Conservation (phyloP, 2,329 filamentous ascomycete genomes). For the Verticillium albo-atrum region DNA sequence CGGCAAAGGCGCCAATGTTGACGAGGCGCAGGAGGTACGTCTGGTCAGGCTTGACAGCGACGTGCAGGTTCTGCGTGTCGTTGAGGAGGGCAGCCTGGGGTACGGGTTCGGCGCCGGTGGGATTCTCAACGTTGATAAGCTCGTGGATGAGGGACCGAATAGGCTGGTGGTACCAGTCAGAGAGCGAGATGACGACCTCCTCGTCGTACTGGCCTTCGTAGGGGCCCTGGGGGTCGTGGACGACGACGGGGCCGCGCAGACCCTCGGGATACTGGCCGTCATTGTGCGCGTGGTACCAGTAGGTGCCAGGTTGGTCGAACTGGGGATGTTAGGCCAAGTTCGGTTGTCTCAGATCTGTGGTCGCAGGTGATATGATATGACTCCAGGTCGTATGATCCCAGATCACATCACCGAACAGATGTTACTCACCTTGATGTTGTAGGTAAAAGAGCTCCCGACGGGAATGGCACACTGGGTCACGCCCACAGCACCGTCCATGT, state of each 20-base stretch:
- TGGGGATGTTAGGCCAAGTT: too few species aligned
- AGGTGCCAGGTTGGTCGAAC: constrained; percentile 29
- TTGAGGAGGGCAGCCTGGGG: constrained; percentile 50
- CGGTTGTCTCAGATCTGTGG: too few species aligned
- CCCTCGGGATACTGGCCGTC: constrained; percentile 54
- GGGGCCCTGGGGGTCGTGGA: constrained; percentile 46
- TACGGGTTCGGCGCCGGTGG: constrained; percentile 49
- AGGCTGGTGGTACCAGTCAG: constrained; percentile 58
- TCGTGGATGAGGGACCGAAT: constrained; percentile 41
- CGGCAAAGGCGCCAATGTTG: constrained; percentile 47
- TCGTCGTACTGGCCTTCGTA: constrained; percentile 45
- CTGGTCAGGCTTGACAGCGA: constrained; percentile 41
- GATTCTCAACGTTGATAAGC: constrained; percentile 43
- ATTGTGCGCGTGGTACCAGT: constrained; percentile 51
- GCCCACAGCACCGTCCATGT: constrained; percentile 56
- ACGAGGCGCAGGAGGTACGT: constrained; percentile 51
- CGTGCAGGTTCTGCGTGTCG: constrained; percentile 37
- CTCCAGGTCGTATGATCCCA: too few species aligned
- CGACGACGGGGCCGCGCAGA: constrained; percentile 49
- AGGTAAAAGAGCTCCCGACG: constrained; percentile 48
- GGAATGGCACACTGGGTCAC: constrained; percentile 54
- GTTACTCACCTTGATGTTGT: constrained; percentile 47
- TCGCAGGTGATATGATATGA: too few species aligned
- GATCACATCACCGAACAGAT: too few species aligned
- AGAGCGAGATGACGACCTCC: constrained; percentile 51